Percentiles rank a stretch among this genome's conserved stretches.
Evolutionary conservation across 495 filamentous ascomycete genomes (phyloP).

Genomic region (Penicillium manginii): DNA sequence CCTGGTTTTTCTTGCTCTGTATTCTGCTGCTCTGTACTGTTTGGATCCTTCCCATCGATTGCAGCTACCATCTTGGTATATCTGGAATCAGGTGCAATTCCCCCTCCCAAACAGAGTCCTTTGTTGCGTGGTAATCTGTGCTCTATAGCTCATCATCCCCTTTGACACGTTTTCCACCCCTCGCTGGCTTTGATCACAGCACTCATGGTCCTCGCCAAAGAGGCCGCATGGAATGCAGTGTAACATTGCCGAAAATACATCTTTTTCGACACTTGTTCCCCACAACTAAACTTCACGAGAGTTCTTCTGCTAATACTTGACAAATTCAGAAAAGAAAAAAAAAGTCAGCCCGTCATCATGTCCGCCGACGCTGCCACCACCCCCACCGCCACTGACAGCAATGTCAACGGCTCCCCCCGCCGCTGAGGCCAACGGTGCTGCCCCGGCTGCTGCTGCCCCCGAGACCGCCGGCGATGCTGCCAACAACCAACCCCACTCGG

Average conservation of each 20-base stretch:
- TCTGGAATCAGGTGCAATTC: constrained; percentile 16
- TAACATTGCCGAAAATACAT: constrained; percentile 13
- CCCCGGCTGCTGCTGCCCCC: constrained; percentile 33
- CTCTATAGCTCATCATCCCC: constrained; percentile 11
- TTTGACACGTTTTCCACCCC: constrained; percentile 13
- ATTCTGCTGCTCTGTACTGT: too few relatives aligned
- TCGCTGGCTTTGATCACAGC: constrained; percentile 5
- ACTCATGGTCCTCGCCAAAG: constrained; percentile 9
- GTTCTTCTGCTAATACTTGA: constrained; percentile 16
- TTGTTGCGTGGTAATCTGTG: constrained; percentile 22
- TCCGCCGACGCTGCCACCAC: constrained; percentile 51
- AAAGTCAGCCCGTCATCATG: constrained; percentile 43
- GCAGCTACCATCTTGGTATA: background rate
- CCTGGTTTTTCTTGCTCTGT: too few relatives aligned
- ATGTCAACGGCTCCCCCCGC: constrained; percentile 43
- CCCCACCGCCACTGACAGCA: constrained; percentile 43
- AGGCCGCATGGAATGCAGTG: constrained; percentile 22
- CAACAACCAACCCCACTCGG: constrained; percentile 82
- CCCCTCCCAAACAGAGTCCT: constrained; percentile 13
- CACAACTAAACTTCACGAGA: background rate
- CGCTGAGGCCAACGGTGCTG: constrained; percentile 34
- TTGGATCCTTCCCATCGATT: background rate
- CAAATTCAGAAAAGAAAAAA: constrained; percentile 19
- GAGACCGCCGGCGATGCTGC: constrained; percentile 57
- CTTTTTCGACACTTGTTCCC: background rate